Percentiles rank a stretch among this genome's conserved stretches.
phyloP scores from a whole-genome alignment of 1,139 yeast species.

The Hemisphaericaspora subhashii region DNA sequence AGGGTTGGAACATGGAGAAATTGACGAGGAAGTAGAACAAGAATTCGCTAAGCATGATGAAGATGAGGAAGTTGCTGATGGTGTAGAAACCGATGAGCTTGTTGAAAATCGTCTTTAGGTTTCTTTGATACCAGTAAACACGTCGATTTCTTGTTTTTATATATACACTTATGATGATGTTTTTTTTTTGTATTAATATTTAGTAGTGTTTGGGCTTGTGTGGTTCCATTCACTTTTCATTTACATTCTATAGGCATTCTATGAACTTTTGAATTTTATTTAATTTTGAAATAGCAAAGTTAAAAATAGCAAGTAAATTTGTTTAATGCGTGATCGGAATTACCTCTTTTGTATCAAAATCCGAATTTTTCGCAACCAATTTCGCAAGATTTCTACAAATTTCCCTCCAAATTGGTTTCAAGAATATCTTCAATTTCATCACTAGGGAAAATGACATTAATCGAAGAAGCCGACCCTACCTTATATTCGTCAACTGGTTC shows the following conservation, averaged over 20 bases:
- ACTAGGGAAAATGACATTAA: conserved; percentile 6
- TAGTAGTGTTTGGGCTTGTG: background rate
- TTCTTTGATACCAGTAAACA: no score
- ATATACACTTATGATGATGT: background rate
- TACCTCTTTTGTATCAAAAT: background rate
- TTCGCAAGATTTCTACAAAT: background rate
- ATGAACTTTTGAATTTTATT: background rate
- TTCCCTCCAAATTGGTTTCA: conserved; percentile 14
- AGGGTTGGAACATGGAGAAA: conserved; percentile 50
- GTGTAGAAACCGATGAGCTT: conserved; percentile 1
- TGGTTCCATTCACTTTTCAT: background rate
- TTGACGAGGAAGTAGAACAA: conserved; percentile 48
- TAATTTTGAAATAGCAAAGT: background rate
- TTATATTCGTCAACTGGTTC: background rate
- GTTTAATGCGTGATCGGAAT: no score
- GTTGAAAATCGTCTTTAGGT: background rate
- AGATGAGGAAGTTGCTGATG: conserved; percentile 11
- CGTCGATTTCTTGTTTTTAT: background rate
- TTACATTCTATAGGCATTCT: background rate
- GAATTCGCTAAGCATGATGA: conserved; percentile 45
- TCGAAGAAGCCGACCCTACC: conserved; percentile 3
- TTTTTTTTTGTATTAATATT: conserved; percentile 2
- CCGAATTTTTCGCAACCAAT: background rate
- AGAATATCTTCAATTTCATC: conserved; percentile 8
- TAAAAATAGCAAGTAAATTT: no score